Percentiles rank a stretch among this genome's conserved stretches.
Conservation (phyloP, 345 rosid species). For the Citrus trifoliata region DNA sequence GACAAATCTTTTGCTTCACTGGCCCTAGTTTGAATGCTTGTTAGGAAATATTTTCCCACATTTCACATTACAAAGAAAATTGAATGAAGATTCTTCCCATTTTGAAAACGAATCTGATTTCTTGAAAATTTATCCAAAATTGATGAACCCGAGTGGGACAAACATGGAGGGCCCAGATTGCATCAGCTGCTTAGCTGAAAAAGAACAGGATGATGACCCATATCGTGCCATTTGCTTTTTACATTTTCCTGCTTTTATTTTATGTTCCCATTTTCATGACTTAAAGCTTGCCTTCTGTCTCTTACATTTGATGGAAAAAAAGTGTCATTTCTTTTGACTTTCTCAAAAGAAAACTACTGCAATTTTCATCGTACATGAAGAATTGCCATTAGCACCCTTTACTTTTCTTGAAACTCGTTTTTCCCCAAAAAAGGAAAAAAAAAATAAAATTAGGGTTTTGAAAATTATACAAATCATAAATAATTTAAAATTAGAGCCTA, state of each 20-base stretch:
- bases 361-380: too few species aligned
- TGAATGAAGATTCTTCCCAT: background rate
- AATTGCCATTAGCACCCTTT: background rate
- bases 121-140: background rate
- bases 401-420: too few species aligned
- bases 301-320: background rate
- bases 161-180: conserved; percentile 5
- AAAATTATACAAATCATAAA: background rate
- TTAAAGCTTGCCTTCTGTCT: background rate
- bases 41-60: background rate
- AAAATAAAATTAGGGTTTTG: too few species aligned
- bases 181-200: conserved; percentile 1
- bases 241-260: background rate
- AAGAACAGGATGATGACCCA: conserved; percentile 3
- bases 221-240: background rate
- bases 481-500: background rate
- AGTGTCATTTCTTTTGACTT: background rate
- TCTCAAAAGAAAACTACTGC: background rate
- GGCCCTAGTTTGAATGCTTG: background rate
- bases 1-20: too few species aligned
- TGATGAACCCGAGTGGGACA: background rate
- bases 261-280: too few species aligned
- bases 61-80: background rate
- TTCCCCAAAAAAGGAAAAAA: too few species aligned
- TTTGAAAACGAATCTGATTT: background rate